A percentile compares a stretch with the other conserved stretches of the same genome.
These are phyloP conservation scores for Plasmodium vivax DNA, from an alignment of 169 alveolate genomes.

Conservation along the genomic window DNA sequence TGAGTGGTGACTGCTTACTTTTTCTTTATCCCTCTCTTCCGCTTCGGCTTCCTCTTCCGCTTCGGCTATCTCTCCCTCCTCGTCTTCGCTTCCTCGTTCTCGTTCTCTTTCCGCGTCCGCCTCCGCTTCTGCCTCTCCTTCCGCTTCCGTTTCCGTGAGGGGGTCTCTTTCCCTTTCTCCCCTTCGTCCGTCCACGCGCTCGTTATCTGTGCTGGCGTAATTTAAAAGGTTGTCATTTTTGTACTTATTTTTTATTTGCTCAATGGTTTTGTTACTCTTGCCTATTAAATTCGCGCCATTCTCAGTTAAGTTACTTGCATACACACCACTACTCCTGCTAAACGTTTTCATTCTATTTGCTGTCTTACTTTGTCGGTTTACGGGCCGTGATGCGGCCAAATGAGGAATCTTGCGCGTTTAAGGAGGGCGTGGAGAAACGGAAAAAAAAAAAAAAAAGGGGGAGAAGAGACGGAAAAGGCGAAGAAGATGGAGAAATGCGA, in stretches of 20 bases:
- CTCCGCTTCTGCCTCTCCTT: background rate
- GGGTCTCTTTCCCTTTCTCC: background rate
- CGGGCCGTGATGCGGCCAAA: slow-evolving; percentile 1
- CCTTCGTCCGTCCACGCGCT: background rate
- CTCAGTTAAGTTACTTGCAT: slow-evolving; percentile 35
- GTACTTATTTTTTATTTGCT: slow-evolving; percentile 53
- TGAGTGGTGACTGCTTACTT: slow-evolving; percentile 8
- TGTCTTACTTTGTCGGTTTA: slow-evolving; percentile 53
- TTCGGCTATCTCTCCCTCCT: background rate
- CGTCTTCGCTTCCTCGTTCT: background rate
- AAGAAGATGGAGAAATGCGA: background rate
- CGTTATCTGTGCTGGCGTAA: slow-evolving; percentile 42
- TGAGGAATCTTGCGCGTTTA: slow-evolving; percentile 8
- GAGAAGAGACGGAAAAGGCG: background rate
- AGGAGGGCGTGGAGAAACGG: background rate
- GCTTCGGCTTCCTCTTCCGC: slow-evolving; percentile 10
- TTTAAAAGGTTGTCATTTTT: slow-evolving; percentile 35
- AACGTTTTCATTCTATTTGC: slow-evolving; percentile 52
- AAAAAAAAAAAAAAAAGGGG: slow-evolving; percentile 8
- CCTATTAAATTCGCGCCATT: slow-evolving; percentile 36
- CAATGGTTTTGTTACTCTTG: slow-evolving; percentile 20
- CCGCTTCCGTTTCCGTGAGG: background rate
- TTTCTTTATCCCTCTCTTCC: background rate
- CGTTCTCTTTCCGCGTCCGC: background rate
- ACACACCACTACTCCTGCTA: slow-evolving; percentile 30